Evolutionary conservation across 1,284 basidiomycete species (phyloP).

Genomic region (Boletellus deceptivus): DNA sequence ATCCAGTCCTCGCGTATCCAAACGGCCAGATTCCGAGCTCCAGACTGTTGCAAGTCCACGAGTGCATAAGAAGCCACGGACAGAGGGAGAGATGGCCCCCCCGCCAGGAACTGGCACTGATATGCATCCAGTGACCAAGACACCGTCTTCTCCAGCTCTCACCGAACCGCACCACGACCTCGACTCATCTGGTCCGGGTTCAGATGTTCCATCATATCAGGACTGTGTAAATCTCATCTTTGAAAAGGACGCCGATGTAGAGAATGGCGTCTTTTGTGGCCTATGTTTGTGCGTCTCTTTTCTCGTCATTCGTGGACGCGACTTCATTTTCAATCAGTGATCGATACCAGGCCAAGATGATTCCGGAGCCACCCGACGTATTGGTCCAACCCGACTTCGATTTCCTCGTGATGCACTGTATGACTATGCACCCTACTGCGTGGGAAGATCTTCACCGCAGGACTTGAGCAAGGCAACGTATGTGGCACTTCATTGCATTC

Average conservation of each 20-base stretch:
- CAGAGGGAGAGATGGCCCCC: constrained; percentile 6
- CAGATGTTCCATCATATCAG: constrained; percentile 27
- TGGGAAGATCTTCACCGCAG: constrained; percentile 29
- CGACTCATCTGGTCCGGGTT: not conserved
- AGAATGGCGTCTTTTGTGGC: constrained; percentile 41
- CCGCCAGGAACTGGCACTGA: not conserved
- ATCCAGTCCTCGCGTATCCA: constrained; percentile 9
- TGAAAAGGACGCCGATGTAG: constrained; percentile 40
- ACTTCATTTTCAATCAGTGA: constrained; percentile 23
- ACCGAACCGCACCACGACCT: constrained; percentile 1
- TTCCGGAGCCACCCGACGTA: constrained; percentile 31
- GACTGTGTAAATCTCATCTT: constrained; percentile 49
- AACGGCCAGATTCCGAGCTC: constrained; percentile 20
- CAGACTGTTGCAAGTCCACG: constrained; percentile 4
- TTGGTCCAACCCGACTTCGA: constrained; percentile 31
- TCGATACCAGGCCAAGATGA: constrained; percentile 30
- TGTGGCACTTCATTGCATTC: constrained; percentile 17
- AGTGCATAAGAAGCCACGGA: constrained; percentile 22
- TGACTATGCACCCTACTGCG: constrained; percentile 26
- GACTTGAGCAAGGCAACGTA: constrained; percentile 1
- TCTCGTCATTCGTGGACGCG: not conserved
- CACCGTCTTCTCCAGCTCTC: not conserved
- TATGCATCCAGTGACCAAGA: not conserved
- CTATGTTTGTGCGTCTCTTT: constrained; percentile 49
- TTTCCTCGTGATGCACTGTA: constrained; percentile 34